phyloP scores from a whole-genome alignment of 2,329 filamentous ascomycete genomes.

The Septoria linicola region DNA sequence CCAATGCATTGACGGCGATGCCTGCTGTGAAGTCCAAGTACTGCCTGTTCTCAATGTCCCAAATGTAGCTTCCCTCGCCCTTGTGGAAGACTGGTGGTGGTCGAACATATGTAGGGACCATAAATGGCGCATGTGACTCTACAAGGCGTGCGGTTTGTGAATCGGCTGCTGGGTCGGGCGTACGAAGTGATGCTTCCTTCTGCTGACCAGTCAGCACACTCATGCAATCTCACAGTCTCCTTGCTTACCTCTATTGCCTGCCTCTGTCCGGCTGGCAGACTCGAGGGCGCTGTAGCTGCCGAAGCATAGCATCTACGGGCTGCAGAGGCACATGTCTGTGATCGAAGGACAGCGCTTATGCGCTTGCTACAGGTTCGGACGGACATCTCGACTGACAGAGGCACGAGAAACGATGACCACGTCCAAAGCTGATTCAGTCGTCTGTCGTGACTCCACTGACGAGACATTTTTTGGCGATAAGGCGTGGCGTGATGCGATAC shows the following conservation, averaged over 20 bases:
- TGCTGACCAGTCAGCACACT: conserved; percentile 31
- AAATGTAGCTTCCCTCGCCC: conserved; percentile 83
- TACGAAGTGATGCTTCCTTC: conserved; percentile 56
- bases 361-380: conserved; percentile 27
- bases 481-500: conserved; percentile 4
- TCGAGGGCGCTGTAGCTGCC: conserved; percentile 43
- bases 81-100: conserved; percentile 86
- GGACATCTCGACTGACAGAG: conserved; percentile 16
- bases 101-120: conserved; percentile 93
- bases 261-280: conserved; percentile 42
- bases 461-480: conserved; percentile 1
- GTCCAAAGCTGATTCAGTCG: neutral
- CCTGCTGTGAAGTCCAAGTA: conserved; percentile 95
- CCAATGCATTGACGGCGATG: conserved; percentile 91
- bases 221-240: too few species aligned
- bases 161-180: conserved; percentile 70
- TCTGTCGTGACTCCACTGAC: neutral
- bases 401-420: too few species aligned
- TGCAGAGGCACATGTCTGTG: conserved; percentile 8
- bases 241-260: conserved; percentile 30
- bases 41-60: conserved; percentile 81
- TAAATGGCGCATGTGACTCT: conserved; percentile 74
- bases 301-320: conserved; percentile 34
- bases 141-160: conserved; percentile 75
- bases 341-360: conserved; percentile 25